A percentile compares a stretch with the other conserved stretches of the same genome.
These are phyloP conservation scores for Parachaetomium inaequale DNA, from an alignment of 495 filamentous ascomycete genomes.

Conservation along the genomic window DNA sequence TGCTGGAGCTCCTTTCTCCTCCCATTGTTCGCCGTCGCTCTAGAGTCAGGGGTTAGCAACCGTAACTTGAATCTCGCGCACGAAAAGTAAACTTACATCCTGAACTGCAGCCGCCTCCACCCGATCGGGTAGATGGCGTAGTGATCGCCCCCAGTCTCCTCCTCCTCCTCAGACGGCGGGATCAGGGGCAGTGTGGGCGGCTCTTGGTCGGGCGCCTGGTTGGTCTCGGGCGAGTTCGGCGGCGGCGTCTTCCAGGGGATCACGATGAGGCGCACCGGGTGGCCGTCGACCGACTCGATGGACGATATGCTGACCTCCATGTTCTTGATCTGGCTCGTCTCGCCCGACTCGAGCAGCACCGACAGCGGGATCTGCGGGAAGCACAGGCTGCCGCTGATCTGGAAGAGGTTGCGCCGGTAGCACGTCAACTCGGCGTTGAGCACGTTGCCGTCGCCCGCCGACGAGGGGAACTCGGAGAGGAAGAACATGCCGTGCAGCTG, in stretches of 20 bases:
- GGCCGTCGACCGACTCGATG: conserved; percentile 82
- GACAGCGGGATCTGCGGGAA: conserved; percentile 71
- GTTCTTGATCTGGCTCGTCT: conserved; percentile 73
- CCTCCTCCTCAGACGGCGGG: conserved; percentile 69
- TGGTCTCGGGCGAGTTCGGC: conserved; percentile 61
- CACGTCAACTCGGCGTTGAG: conserved; percentile 81
- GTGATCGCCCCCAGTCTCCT: conserved; percentile 52
- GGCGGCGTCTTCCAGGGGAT: conserved; percentile 95
- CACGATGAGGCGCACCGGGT: conserved; percentile 85
- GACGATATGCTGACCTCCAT: conserved; percentile 85
- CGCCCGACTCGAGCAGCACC: conserved; percentile 71
- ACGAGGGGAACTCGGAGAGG: conserved; percentile 78
- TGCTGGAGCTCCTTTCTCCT: conserved; percentile 77
- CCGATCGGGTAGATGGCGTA: conserved; percentile 85
- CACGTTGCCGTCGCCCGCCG: conserved; percentile 58
- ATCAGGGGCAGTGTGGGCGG: conserved; percentile 69
- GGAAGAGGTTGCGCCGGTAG: conserved; percentile 90
- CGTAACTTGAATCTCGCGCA: background rate
- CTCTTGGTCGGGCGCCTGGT: conserved; percentile 52
- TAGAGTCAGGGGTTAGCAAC: conserved; percentile 28
- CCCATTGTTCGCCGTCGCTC: conserved; percentile 65
- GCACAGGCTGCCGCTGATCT: conserved; percentile 83
- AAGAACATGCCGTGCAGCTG: conserved; percentile 97
- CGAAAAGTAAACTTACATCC: conserved; percentile 51
- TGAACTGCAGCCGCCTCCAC: conserved; percentile 86